Evolutionary conservation across 176 grass and related monocot species (phyloP).

Genomic region (Echinochloa phyllopogon): DNA sequence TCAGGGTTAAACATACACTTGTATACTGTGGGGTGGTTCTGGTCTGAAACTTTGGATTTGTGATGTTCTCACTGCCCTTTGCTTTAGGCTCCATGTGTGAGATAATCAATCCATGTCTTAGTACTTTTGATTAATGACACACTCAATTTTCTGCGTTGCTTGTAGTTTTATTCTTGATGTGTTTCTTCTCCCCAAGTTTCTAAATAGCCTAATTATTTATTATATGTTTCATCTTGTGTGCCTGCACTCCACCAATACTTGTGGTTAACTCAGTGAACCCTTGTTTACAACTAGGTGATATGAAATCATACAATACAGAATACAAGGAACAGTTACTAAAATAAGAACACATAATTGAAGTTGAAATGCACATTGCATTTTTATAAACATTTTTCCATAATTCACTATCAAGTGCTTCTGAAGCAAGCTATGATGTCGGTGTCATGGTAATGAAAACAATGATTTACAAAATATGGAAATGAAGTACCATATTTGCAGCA

Average conservation of each 20-base stretch:
- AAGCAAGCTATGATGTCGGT: slow-evolving; percentile 19
- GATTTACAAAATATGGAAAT: slow-evolving; percentile 10
- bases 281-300: slow-evolving; percentile 16
- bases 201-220: neutral
- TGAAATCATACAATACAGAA: neutral
- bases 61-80: neutral
- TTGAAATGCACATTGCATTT: neutral
- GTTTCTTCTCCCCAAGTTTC: slow-evolving; percentile 16
- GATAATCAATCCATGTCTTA: neutral
- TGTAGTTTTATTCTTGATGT: neutral
- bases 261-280: neutral
- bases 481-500: neutral
- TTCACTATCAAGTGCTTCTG: neutral
- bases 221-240: neutral
- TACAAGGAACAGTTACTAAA: slow-evolving; percentile 1
- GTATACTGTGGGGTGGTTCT: neutral
- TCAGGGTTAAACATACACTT: neutral
- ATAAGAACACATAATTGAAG: neutral
- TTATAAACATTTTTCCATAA: neutral
- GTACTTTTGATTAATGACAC: neutral
- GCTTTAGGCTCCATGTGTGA: neutral
- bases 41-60: neutral
- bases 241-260: neutral
- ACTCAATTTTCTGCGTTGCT: slow-evolving; percentile 5
- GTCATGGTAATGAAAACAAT: slow-evolving; percentile 29